Base-by-base conservation (phyloP, 1,139 yeast species). In the Candida sp. region DNA sequence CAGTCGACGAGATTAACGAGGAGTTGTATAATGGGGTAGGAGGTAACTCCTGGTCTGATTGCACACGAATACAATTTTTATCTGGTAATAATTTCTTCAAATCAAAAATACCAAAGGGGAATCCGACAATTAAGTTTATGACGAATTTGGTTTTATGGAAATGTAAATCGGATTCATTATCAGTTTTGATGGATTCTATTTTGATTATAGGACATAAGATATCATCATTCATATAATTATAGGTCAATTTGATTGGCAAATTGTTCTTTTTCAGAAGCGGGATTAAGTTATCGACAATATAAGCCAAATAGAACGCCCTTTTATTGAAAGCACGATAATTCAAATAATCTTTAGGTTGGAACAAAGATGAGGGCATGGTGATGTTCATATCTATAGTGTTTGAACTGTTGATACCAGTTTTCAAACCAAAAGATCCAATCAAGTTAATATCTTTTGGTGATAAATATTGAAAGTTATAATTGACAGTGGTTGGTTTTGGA, bases 271-370 rank as follows among this genome's bases (percentile, higher is more conserved):
- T 77, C 12, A 86, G 68, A 39, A 79, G 64, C 0, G 77, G 64
- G 39, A 79, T 74, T 51, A 89, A 68, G 48, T 80, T 74, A 48
- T 83, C 83, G 0, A 93, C 84, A 50, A 91, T 60, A 57, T 83
- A 84, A 5, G 96, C 91, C 47, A 90, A 57, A 58, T 90, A 93
- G 53, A 87, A 93, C 4, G 97, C 84, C 51, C 97, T 77, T 64
- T 93, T 93, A 66, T 91, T 90, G 45, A 89, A 71, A 38, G 95
- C 93, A 58, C 98, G 77, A 66, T 87, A 90, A 64, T 93, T 93
- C 53, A 91, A 71, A 58, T 84, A 89, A 62, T 93, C 99, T 65
- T 95, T 93, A 42, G 85, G 83, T 57, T 85, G 93, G 58, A 93
- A 84, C 41, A 87, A 59, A 23, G 68, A 67, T 42, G 70, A 64